Conservation (phyloP, 139 green algal genomes). For the Chlamydomonas sp. region DNA sequence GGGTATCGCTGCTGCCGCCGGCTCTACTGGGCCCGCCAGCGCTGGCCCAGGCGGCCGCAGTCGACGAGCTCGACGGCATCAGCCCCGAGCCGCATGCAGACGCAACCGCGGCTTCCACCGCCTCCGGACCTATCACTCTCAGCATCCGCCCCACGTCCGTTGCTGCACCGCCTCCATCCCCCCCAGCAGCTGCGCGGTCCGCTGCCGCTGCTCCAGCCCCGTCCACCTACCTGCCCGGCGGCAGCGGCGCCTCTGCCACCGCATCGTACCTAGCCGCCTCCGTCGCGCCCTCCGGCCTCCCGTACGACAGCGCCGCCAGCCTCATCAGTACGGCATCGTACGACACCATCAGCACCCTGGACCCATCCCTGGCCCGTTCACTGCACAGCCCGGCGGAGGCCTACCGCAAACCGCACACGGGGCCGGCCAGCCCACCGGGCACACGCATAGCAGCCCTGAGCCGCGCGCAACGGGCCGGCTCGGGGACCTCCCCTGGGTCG, state of each 20-base stretch:
- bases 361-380: conserved; percentile 3
- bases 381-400: conserved; percentile 23
- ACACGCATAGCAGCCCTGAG: background rate
- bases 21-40: background rate
- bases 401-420: conserved; percentile 32
- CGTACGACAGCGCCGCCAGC: conserved; percentile 12
- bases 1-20: conserved; percentile 28
- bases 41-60: background rate
- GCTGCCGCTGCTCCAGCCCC: background rate
- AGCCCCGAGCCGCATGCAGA: no score
- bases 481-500: no score
- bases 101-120: background rate
- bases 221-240: conserved; percentile 11
- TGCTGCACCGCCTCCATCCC: conserved; percentile 10
- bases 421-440: conserved; percentile 18
- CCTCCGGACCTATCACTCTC: background rate
- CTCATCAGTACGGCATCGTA: background rate
- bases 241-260: background rate
- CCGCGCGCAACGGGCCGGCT: background rate
- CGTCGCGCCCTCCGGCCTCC: conserved; percentile 20
- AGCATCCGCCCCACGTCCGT: background rate
- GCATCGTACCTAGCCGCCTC: conserved; percentile 8
- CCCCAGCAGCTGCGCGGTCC: conserved; percentile 14
- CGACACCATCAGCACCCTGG: conserved; percentile 6
- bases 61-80: background rate